Conservation (phyloP, 2,329 filamentous ascomycete genomes). For the Zasmidium angulare region DNA sequence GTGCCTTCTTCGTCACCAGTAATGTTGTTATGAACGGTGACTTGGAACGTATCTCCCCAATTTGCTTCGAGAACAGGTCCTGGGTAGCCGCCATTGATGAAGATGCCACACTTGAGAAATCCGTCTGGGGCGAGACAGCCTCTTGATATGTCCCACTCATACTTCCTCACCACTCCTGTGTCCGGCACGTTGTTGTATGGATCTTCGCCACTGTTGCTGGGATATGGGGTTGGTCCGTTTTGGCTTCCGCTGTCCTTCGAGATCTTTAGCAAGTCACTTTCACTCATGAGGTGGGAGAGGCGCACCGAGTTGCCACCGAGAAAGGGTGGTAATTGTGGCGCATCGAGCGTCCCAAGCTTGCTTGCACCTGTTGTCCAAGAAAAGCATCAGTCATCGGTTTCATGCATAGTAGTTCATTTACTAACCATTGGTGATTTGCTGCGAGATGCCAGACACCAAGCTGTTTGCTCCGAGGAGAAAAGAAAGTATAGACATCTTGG, state of each 20-base stretch:
- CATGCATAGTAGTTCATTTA: background rate
- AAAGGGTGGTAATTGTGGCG: background rate
- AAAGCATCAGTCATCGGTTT: background rate
- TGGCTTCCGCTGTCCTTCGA: background rate
- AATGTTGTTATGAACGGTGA: constrained; percentile 36
- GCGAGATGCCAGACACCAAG: background rate
- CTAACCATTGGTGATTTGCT: background rate
- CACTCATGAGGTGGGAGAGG: background rate
- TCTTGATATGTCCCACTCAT: constrained; percentile 7
- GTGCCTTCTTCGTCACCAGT: constrained; percentile 9
- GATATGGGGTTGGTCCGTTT: background rate
- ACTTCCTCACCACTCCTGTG: constrained; percentile 5
- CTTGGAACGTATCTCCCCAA: constrained; percentile 44
- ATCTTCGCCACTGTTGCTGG: background rate
- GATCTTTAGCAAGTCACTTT: background rate
- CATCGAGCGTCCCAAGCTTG: background rate
- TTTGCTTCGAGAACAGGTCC: constrained; percentile 49
- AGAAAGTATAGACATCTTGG: background rate
- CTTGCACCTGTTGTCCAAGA: constrained; percentile 2
- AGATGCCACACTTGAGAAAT: constrained; percentile 33
- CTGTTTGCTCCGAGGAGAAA: background rate
- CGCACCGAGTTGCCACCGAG: background rate
- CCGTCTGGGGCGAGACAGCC: constrained; percentile 45
- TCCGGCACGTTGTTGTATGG: constrained; percentile 4
- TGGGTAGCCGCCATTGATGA: constrained; percentile 45